These are phyloP conservation scores for Rubia peregrina DNA, from an alignment of 305 asterid genomes.

Conservation along the genomic window DNA sequence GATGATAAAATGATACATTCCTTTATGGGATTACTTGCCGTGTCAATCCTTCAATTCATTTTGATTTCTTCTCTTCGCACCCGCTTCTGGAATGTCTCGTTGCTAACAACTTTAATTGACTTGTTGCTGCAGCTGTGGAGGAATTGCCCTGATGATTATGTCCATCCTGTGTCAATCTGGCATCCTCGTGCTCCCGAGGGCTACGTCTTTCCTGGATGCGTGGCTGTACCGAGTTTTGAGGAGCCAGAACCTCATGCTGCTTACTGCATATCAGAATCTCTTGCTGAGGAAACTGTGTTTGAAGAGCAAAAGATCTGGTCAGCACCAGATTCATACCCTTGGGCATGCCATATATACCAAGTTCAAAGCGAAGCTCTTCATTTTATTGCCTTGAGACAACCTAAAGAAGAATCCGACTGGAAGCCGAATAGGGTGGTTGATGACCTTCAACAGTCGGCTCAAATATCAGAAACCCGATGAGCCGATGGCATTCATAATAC, in stretches of 20 bases:
- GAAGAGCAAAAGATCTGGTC: conserved; percentile 92
- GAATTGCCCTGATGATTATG: conserved; percentile 54
- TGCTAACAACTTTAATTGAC: background rate
- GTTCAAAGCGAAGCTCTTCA: conserved; percentile 77
- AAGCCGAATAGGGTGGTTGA: conserved; percentile 38
- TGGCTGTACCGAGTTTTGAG: conserved; percentile 49
- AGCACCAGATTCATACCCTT: conserved; percentile 83
- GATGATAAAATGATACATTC: background rate
- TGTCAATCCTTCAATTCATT: background rate
- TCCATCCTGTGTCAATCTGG: conserved; percentile 70
- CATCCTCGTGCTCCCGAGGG: conserved; percentile 94
- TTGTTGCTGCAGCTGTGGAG: conserved; percentile 69
- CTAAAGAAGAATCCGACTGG: conserved; percentile 65
- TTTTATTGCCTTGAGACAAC: conserved; percentile 80
- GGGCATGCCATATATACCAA: conserved; percentile 89
- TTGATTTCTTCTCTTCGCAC: background rate
- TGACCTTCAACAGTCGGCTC: conserved; percentile 11
- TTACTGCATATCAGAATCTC: conserved; percentile 66
- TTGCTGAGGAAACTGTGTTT: conserved; percentile 60
- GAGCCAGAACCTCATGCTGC: conserved; percentile 67
- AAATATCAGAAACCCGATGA: conserved; percentile 15
- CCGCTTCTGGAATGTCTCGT: background rate
- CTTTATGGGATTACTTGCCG: background rate
- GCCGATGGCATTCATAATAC: conserved; percentile 20
- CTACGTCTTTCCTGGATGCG: conserved; percentile 72